Evolutionary conservation across 2,329 filamentous ascomycete genomes (phyloP).

Genomic region (Tolypocladium album): DNA sequence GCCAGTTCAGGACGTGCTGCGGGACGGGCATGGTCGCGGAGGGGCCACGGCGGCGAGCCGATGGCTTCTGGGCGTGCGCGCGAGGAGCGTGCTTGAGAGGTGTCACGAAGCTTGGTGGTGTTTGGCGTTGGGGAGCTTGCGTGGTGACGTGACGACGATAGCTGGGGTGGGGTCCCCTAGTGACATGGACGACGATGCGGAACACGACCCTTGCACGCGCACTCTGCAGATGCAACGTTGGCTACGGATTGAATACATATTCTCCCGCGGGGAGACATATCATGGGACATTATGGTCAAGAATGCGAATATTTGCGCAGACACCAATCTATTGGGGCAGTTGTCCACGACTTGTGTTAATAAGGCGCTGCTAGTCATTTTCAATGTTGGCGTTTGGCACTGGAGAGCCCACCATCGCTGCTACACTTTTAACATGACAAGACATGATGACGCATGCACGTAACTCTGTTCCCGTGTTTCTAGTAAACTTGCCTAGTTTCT

Average conservation of each 20-base stretch:
- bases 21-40: slow-evolving; percentile 54
- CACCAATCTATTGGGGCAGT: background rate
- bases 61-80: background rate
- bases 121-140: background rate
- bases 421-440: background rate
- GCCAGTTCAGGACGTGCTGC: slow-evolving; percentile 87
- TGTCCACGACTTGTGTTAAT: background rate
- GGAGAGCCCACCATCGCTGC: background rate
- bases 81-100: background rate
- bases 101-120: background rate
- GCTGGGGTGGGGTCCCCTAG: background rate
- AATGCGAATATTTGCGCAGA: background rate
- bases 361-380: no score
- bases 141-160: background rate
- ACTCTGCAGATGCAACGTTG: background rate
- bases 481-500: no score
- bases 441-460: background rate
- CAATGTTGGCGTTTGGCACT: background rate
- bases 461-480: background rate
- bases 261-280: background rate
- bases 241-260: background rate
- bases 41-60: background rate
- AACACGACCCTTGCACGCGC: background rate
- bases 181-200: background rate
- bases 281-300: background rate